Conservation (phyloP, 441 rosid species). For the Gossypium lobatum region DNA sequence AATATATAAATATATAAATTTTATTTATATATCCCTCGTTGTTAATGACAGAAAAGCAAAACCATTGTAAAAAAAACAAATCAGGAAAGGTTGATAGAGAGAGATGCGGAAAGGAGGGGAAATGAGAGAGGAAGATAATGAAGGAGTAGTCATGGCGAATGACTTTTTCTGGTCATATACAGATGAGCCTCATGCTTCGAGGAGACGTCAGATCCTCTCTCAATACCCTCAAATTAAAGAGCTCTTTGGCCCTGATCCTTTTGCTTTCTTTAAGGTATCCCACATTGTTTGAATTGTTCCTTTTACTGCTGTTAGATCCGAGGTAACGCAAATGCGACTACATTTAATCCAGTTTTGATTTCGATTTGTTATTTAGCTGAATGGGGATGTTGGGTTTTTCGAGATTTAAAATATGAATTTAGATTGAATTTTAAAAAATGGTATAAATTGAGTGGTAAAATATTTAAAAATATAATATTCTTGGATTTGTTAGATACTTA, state of each 20-base stretch:
- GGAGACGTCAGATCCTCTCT: constrained; percentile 83
- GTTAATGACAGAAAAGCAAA: not conserved
- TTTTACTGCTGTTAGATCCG: constrained; percentile 19
- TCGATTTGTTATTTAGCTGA: not conserved
- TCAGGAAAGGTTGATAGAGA: not conserved
- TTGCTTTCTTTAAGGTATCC: constrained; percentile 63
- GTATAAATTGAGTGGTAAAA: too few relatives aligned
- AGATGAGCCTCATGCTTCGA: constrained; percentile 85
- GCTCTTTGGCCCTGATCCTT: constrained; percentile 89
- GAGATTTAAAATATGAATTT: too few relatives aligned
- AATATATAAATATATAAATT: not conserved
- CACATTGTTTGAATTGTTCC: not conserved
- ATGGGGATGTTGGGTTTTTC: constrained; percentile 1
- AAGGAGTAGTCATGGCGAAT: constrained; percentile 53
- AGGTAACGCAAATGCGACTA: constrained; percentile 8
- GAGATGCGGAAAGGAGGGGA: constrained; percentile 37
- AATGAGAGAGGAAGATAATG: constrained; percentile 23
- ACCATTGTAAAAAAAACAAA: not conserved
- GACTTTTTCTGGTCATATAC: constrained; percentile 95
- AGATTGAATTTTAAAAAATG: too few relatives aligned
- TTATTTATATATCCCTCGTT: not conserved
- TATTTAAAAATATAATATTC: too few relatives aligned
- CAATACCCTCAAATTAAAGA: constrained; percentile 73
- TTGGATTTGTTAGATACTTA: too few relatives aligned
- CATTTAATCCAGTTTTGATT: not conserved